These are phyloP conservation scores for Paulownia fortunei DNA, from an alignment of 257 asterid genomes.

Conservation along the genomic window DNA sequence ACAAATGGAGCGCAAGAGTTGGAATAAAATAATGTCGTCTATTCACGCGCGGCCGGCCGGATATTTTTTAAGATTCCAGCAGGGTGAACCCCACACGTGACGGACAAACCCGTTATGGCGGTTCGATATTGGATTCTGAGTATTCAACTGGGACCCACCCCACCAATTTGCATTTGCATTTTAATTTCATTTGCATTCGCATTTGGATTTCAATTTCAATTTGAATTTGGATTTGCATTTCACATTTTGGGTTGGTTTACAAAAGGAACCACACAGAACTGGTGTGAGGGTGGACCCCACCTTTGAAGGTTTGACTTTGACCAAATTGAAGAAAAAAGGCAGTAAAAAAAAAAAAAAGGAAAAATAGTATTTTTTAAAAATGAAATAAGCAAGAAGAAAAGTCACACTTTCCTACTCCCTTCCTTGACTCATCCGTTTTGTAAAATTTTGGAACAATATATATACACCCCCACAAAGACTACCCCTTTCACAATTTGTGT, in stretches of 20 bases:
- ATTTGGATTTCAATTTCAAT: conserved; percentile 18
- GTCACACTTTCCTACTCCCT: conserved; percentile 76
- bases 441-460: conserved; percentile 28
- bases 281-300: conserved; percentile 58
- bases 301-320: conserved; percentile 74
- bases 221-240: conserved; percentile 28
- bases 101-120: conserved; percentile 42
- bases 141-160: conserved; percentile 31
- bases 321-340: conserved; percentile 26
- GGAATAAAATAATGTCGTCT: not conserved
- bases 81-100: conserved; percentile 48
- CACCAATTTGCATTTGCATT: conserved; percentile 16
- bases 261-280: conserved; percentile 60
- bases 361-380: not conserved
- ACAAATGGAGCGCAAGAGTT: too few species aligned
- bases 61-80: conserved; percentile 31
- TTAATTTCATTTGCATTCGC: conserved; percentile 13
- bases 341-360: not conserved
- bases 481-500: conserved; percentile 33
- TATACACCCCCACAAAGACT: conserved; percentile 38
- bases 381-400: conserved; percentile 57
- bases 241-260: conserved; percentile 12
- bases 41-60: conserved; percentile 36
- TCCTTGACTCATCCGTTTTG: conserved; percentile 33
- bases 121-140: conserved; percentile 37